Conservation (phyloP, 257 asterid genomes). For the Forsythia suspensa region DNA sequence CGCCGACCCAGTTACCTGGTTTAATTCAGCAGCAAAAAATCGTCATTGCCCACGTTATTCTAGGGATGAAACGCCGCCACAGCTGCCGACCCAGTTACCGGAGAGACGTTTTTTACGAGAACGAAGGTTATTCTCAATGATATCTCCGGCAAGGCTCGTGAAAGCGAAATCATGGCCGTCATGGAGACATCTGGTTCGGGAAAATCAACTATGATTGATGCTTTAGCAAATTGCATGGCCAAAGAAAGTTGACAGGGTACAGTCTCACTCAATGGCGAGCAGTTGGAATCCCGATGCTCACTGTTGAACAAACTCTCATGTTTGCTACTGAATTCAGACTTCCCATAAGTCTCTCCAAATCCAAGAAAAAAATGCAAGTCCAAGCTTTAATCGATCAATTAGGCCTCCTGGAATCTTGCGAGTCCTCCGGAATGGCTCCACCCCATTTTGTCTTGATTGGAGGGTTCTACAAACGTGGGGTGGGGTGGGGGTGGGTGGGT, state of each 20-base stretch:
- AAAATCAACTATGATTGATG: constrained; percentile 50
- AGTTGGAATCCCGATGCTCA: constrained; percentile 47
- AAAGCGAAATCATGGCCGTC: constrained; percentile 49
- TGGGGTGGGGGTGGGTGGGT: no score
- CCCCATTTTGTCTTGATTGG: no score
- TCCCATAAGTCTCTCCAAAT: no score
- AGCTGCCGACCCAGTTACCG: constrained; percentile 1
- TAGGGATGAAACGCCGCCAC: constrained; percentile 11
- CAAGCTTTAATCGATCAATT: no score
- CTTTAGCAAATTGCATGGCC: constrained; percentile 42
- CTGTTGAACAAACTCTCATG: constrained; percentile 47
- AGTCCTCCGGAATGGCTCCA: no score
- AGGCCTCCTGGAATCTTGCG: no score
- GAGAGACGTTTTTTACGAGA: constrained; percentile 13
- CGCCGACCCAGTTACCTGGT: no score
- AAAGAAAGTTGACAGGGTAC: constrained; percentile 47
- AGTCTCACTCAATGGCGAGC: constrained; percentile 42
- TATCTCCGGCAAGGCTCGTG: constrained; percentile 50
- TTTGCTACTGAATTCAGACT: constrained; percentile 32
- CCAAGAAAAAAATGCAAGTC: no score
- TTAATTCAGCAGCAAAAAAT: no score
- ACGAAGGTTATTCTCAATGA: constrained; percentile 38
- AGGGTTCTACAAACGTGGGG: no score
- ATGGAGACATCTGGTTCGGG: constrained; percentile 54
- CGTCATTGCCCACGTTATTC: constrained; percentile 1